Evolutionary conservation across 1,284 basidiomycete genomes (phyloP), one percentile per base, ranked within the genome.

Genomic region (Trichosporon sp.): DNA sequence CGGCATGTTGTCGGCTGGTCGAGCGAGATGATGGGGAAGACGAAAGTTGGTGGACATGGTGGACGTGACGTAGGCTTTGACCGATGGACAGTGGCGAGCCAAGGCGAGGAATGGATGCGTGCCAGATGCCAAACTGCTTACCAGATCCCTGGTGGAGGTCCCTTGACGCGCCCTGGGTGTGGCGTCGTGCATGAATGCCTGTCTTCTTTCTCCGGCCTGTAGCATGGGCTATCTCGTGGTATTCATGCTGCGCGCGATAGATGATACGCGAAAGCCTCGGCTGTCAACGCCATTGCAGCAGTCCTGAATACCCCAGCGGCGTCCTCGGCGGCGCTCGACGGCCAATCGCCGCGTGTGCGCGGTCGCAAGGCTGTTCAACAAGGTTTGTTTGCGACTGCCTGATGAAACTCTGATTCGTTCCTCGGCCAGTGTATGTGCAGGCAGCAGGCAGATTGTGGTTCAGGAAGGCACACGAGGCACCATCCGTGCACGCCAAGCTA

Each of bases 391-490:
- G 11, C 43, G 43, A 46, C 11, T 2, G 16, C 51, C 51, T 54
- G 51, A 54, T 21, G 51, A 54, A 54, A 54, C 51, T 54, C 6
- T 54, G 51, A 54, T 54, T 54, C 51, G 51, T 16, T 16, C 51
- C 19, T 19, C 7, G 19, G 4, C 51, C 51, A 54, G 21, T 21
- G 51, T 54, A 54, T 26, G 51, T 54, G 11, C 26, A 19, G 51
- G 51, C 51, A 6, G 51, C 51, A 26, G 1, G 26, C 1, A 54
- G 21, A 26, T 54, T 26, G 5, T 54, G 21, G 19, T n/a, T 26
- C 51, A 54, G 51, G 51, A 54, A 26, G 51, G 51, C 51, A 54
- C 21, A 54, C 51, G 51, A 54, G 51, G n/a, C 21, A 54, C 51
- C 8, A 26, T 54, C 51, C 51, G 51, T 54, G 21, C n/a, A 8